These are phyloP conservation scores for Pisolithus orientalis DNA, from an alignment of 768 basidiomycete species.

Conservation along the genomic window DNA sequence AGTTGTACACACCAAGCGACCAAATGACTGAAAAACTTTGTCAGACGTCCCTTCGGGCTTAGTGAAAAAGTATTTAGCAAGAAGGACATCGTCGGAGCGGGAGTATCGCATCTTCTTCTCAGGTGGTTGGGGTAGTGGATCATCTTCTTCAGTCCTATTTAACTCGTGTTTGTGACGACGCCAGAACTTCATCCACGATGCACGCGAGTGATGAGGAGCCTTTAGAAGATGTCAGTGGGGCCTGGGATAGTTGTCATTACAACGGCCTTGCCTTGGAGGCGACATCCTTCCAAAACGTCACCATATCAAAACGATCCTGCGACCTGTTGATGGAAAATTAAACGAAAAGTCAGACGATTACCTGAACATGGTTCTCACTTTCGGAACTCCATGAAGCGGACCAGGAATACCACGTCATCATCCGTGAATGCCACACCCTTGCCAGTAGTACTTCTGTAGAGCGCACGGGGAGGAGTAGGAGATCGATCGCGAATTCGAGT, in stretches of 20 bases:
- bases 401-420: slow-evolving; percentile 73
- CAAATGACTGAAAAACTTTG: slow-evolving; percentile 79
- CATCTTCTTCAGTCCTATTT: slow-evolving; percentile 57
- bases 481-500: slow-evolving; percentile 51
- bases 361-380: slow-evolving; percentile 39
- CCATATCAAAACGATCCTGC: slow-evolving; percentile 65
- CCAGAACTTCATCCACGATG: slow-evolving; percentile 95
- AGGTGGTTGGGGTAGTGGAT: slow-evolving; percentile 66
- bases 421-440: slow-evolving; percentile 88
- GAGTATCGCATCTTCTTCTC: slow-evolving; percentile 90
- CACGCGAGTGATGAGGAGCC: slow-evolving; percentile 87
- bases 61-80: slow-evolving; percentile 66
- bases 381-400: slow-evolving; percentile 71
- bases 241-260: background rate
- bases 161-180: slow-evolving; percentile 83
- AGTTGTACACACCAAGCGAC: slow-evolving; percentile 45
- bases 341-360: background rate
- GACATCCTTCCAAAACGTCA: slow-evolving; percentile 74
- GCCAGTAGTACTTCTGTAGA: slow-evolving; percentile 81
- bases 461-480: slow-evolving; percentile 72
- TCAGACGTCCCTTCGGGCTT: slow-evolving; percentile 80
- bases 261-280: slow-evolving; percentile 47
- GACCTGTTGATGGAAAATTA: slow-evolving; percentile 31
- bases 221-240: slow-evolving; percentile 20
- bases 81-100: slow-evolving; percentile 67